Conservation (phyloP, 176 grass and related monocot genomes). For the Cenchrus fungigraminus region DNA sequence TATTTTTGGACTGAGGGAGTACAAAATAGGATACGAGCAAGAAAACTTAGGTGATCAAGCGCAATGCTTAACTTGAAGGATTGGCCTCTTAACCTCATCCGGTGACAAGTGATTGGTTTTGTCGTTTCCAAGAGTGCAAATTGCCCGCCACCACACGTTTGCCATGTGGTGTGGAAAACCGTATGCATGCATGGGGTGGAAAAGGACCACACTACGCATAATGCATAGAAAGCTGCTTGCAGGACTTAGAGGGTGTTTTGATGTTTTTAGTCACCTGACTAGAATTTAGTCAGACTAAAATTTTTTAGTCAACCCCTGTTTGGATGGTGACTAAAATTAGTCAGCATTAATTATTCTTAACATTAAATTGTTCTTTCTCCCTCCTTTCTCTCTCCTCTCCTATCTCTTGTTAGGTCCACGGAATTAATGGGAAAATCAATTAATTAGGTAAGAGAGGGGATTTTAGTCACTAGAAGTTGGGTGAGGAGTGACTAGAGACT, state of each 20-base stretch:
- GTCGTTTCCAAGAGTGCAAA: not conserved
- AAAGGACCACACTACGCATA: slow-evolving; percentile 22
- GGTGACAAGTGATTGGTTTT: not conserved
- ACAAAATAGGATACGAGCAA: not conserved
- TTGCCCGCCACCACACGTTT: slow-evolving; percentile 9
- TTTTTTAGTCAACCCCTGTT: too few relatives aligned
- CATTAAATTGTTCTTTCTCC: too few relatives aligned
- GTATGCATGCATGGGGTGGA: slow-evolving; percentile 22
- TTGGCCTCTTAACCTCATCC: slow-evolving; percentile 2
- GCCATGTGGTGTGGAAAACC: slow-evolving; percentile 30
- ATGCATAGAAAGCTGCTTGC: slow-evolving; percentile 5
- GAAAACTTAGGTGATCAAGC: not conserved
- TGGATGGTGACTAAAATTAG: too few relatives aligned
- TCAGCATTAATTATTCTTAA: too few relatives aligned
- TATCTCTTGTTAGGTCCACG: too few relatives aligned
- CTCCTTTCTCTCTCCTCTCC: too few relatives aligned
- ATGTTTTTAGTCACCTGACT: too few relatives aligned
- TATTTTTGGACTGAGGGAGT: not conserved
- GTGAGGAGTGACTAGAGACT: too few relatives aligned
- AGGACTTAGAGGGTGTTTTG: not conserved
- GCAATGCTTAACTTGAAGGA: not conserved
- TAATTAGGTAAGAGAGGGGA: too few relatives aligned
- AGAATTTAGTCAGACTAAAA: too few relatives aligned
- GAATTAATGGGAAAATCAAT: too few relatives aligned
- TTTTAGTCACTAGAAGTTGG: too few relatives aligned